Base-by-base conservation (phyloP, 371 early-diverging fungal species). In the Actinomortierella wolfii region DNA sequence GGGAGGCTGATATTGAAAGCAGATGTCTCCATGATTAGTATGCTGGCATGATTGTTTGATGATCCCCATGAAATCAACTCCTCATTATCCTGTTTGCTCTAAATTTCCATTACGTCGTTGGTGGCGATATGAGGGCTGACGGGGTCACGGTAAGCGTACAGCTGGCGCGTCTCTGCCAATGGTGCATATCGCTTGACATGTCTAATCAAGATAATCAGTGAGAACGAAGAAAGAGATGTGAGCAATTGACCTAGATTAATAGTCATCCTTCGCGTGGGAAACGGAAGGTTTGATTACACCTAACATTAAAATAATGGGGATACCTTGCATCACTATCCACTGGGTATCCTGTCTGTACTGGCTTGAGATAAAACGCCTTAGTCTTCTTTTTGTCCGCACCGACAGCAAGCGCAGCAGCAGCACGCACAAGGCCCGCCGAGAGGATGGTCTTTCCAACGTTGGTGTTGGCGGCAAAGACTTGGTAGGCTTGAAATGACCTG, bases 331-430 rank as follows among this genome's bases (percentile, higher is more conserved):
- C 94, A 45, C 88, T 86, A 73, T 92, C 92, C 1, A 76, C 79
- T 5, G 94, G 92, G 70, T 83, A 94, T 2, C 92, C 94, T 1
- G 94, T 94, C 68, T 94, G 94, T 1, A 92, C 86, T 2, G 94
- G 94, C 55, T 94, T 94, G 41, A 92, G 43, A 61, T 92, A 92
- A 51, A 81, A 83, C 0, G 87, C 87, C 48, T 82, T 78, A 3
- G 75, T 76, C 21, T 77, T 67, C 18, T 63, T 69, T 51, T 79
- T 64, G 23, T 81, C 74, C 0, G 81, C 84, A 3, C 76, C 69
- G 13, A 80, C 56, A 11, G 54, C 54, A 13, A 58, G 43, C 21
- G 67, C 54, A 11, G 83, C 81, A 8, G 87, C 86, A 6, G 85
- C 84, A 40, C 86, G 76, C 44, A 82, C 81, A 24, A 88, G 77